These are phyloP conservation scores for Ambrosiella cleistominuta DNA, from an alignment of 2,329 filamentous ascomycete genomes.

Conservation along the genomic window DNA sequence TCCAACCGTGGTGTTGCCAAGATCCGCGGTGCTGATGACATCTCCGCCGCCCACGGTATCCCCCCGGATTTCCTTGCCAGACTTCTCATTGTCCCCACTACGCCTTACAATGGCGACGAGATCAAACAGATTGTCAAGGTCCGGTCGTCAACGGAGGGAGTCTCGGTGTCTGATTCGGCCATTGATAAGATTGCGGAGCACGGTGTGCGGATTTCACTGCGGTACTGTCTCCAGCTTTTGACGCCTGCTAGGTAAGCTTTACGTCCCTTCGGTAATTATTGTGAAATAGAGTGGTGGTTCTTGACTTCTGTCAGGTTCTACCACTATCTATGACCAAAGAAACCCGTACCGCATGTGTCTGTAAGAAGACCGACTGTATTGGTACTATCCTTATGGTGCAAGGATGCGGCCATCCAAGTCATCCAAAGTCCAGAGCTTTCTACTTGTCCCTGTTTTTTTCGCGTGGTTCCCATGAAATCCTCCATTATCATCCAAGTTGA, in stretches of 20 bases:
- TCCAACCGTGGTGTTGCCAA: slow-evolving; percentile 91
- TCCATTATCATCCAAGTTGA: too few species aligned
- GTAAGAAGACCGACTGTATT: too few species aligned
- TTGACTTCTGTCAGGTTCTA: too few species aligned
- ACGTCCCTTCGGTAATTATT: background rate
- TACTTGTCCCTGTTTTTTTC: too few species aligned
- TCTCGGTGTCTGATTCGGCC: slow-evolving; percentile 63
- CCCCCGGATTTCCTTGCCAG: slow-evolving; percentile 85
- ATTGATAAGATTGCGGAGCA: slow-evolving; percentile 75
- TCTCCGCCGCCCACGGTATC: slow-evolving; percentile 79
- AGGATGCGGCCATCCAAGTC: too few species aligned
- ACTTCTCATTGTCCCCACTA: slow-evolving; percentile 88
- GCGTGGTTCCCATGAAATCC: too few species aligned
- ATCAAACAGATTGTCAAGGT: slow-evolving; percentile 84
- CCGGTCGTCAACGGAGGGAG: slow-evolving; percentile 63
- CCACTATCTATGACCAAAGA: too few species aligned
- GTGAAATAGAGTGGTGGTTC: too few species aligned
- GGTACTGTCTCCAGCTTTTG: slow-evolving; percentile 85
- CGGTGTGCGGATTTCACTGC: slow-evolving; percentile 72
- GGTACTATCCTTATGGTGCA: too few species aligned
- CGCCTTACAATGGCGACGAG: slow-evolving; percentile 72
- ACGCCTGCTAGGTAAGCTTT: slow-evolving; percentile 54
- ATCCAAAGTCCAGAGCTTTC: too few species aligned
- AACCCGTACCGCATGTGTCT: too few species aligned
- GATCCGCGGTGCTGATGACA: slow-evolving; percentile 69